Percentiles rank a stretch among this genome's conserved stretches.
Evolutionary conservation across 2,329 filamentous ascomycete species (phyloP).

Genomic region (Lasiodiplodia sp.): DNA sequence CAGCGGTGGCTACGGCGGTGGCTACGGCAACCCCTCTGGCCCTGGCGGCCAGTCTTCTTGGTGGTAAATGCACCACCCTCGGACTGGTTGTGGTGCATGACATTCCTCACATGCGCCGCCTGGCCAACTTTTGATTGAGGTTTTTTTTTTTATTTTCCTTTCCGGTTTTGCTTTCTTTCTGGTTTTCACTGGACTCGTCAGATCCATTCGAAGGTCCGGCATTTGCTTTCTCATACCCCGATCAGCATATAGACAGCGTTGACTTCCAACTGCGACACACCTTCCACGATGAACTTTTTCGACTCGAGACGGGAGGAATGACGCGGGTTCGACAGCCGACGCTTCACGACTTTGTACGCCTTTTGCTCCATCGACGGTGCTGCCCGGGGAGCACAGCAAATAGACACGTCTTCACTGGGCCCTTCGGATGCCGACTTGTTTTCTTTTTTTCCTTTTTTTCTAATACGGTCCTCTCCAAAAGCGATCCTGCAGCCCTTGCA

Average conservation of each 20-base stretch:
- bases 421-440: conserved; percentile 44
- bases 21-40: conserved; percentile 73
- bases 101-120: conserved; percentile 18
- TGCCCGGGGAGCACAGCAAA: conserved; percentile 44
- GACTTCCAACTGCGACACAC: conserved; percentile 53
- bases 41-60: conserved; percentile 71
- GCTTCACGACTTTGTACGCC: conserved; percentile 51
- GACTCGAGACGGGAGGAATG: conserved; percentile 29
- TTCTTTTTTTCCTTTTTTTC: conserved; percentile 37
- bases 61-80: conserved; percentile 61
- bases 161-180: conserved; percentile 40
- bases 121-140: conserved; percentile 4
- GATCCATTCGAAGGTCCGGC: conserved; percentile 46
- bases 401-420: conserved; percentile 50
- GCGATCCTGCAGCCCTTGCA: conserved; percentile 43
- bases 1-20: conserved; percentile 49
- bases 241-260: conserved; percentile 61
- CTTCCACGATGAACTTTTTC: conserved; percentile 47
- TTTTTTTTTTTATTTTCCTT: conserved; percentile 34
- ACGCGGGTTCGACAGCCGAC: conserved; percentile 45
- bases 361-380: conserved; percentile 47
- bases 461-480: conserved; percentile 43
- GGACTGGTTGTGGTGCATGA: conserved; percentile 34
- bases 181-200: conserved; percentile 41
- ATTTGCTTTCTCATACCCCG: conserved; percentile 52